These are phyloP conservation scores for Neurospora sp. DNA, from an alignment of 2,329 filamentous ascomycete genomes.

Conservation along the genomic window DNA sequence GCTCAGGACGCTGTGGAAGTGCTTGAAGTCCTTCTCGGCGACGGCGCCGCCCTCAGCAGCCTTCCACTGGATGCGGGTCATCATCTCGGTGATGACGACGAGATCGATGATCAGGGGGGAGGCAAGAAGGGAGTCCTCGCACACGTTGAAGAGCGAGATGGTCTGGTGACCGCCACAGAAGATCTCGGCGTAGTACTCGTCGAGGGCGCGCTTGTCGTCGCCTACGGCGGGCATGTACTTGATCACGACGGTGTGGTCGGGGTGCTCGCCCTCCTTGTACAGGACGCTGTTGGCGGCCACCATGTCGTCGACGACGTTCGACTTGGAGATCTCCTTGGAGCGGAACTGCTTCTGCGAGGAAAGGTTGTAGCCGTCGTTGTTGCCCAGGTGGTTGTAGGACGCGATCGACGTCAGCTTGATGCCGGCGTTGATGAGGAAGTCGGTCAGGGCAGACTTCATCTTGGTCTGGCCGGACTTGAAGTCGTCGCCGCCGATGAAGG, in stretches of 20 bases:
- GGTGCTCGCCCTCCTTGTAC: slow-evolving; percentile 87
- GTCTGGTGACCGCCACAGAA: slow-evolving; percentile 98
- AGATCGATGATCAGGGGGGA: slow-evolving; percentile 96
- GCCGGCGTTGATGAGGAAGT: slow-evolving; percentile 96
- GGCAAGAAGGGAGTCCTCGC: slow-evolving; percentile 93
- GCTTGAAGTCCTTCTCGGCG: slow-evolving; percentile 61
- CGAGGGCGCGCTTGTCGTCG: slow-evolving; percentile 96
- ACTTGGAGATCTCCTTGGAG: slow-evolving; percentile 99
- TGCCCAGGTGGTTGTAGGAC: slow-evolving; percentile 98
- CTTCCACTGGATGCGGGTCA: slow-evolving; percentile 97
- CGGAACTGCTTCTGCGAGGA: slow-evolving; percentile 98
- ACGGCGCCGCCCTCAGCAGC: slow-evolving; percentile 43
- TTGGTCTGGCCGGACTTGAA: slow-evolving; percentile 99
- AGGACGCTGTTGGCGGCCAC: slow-evolving; percentile 88
- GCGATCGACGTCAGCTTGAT: slow-evolving; percentile 98
- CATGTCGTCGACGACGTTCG: slow-evolving; percentile 99
- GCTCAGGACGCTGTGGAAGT: slow-evolving; percentile 94
- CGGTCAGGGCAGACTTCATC: slow-evolving; percentile 98
- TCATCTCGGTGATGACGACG: slow-evolving; percentile 87
- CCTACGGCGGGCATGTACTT: slow-evolving; percentile 99
- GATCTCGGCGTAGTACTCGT: slow-evolving; percentile 99
- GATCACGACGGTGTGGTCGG: slow-evolving; percentile 97
- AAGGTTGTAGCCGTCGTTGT: slow-evolving; percentile 98
- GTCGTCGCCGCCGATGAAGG: slow-evolving; percentile 95
- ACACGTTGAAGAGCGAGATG: slow-evolving; percentile 96